Evolutionary conservation across 225 moss, liverwort and hornwort species (phyloP).

Genomic region (Asterella californica): DNA sequence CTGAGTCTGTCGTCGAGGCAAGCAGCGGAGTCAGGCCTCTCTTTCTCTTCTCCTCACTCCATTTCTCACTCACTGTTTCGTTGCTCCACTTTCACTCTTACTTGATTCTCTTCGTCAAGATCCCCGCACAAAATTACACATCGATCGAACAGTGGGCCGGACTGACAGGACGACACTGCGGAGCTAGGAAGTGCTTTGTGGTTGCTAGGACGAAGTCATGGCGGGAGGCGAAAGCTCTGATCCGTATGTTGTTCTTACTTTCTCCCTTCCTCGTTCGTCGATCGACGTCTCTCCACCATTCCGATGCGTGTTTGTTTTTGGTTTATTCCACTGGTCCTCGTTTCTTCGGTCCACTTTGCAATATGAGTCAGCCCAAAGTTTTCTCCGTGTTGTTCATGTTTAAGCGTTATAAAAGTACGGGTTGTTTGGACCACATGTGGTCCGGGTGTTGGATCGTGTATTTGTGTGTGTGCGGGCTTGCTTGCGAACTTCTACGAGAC

Average conservation of each 20-base stretch:
- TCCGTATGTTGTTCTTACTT: not conserved
- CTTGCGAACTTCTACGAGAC: not conserved
- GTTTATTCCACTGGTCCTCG: not conserved
- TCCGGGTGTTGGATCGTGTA: not conserved
- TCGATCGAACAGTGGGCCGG: not conserved
- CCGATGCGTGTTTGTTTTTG: not conserved
- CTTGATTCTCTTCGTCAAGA: not conserved
- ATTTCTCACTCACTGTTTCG: no score
- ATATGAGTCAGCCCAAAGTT: not conserved
- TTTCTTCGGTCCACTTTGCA: not conserved
- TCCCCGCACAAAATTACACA: not conserved
- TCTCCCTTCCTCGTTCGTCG: not conserved
- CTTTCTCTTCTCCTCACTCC: no score
- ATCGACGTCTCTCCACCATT: not conserved
- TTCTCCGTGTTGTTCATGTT: not conserved
- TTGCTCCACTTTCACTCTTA: not conserved
- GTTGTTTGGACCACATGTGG: not conserved
- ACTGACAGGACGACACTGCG: not conserved
- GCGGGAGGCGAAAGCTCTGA: constrained; percentile 12
- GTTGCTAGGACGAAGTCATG: constrained; percentile 1
- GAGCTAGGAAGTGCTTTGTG: no score
- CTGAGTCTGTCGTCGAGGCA: not conserved
- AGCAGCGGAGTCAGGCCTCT: not conserved
- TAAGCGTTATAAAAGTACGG: not conserved
- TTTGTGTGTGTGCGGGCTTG: not conserved